Base-by-base conservation (phyloP, 352 stramenopile species). In the Globisporangium megalacanthum region DNA sequence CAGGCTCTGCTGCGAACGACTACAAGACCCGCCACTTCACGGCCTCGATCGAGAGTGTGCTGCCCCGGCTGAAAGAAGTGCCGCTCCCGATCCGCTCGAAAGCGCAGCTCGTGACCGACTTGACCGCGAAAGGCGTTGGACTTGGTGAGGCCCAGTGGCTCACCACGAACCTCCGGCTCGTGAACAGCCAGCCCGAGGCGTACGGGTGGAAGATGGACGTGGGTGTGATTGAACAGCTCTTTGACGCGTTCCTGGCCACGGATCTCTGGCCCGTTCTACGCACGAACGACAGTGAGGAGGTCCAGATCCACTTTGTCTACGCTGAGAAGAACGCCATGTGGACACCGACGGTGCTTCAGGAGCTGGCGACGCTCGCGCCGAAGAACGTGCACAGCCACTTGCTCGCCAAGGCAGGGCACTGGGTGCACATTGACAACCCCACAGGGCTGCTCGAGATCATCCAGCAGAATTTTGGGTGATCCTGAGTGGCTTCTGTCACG, bases 161-260 rank as follows among this genome's bases (percentile, higher is more conserved):
- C 36, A 91, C 83, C 11, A 93, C 80, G 8, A 93, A 93, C 47
- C 60, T 93, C 31, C 79, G 77, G 33, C 52, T 84, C 7, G 74
- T 60, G 22, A 72, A 58, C 37, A 66, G 68, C 48, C 70, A 70
- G 17, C 72, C 75, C 0, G 83, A 91, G 54, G 58, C 79, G 19
- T 91, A 89, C 65, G 73, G 75, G 49, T 93, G 83, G 83, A 93
- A 91, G 62, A 90, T 91, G 80, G 65, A 91, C 58, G 69, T 90
- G 1, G 65, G 73, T 19, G 79, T 90, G 22, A 75, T 93, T 58
- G 80, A 91, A 49, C 51, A 83, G 62, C 72, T 93, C 47, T 91
- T 90, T 58, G 35, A 69, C 17, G 85, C 79, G 13, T 93, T 91
- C 55, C 49, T 89, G 17, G 50, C 64, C 0, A 75, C 70, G n/a